phyloP scores from a whole-genome alignment of 164 flowering plant genomes.

The Vitis riparia region DNA sequence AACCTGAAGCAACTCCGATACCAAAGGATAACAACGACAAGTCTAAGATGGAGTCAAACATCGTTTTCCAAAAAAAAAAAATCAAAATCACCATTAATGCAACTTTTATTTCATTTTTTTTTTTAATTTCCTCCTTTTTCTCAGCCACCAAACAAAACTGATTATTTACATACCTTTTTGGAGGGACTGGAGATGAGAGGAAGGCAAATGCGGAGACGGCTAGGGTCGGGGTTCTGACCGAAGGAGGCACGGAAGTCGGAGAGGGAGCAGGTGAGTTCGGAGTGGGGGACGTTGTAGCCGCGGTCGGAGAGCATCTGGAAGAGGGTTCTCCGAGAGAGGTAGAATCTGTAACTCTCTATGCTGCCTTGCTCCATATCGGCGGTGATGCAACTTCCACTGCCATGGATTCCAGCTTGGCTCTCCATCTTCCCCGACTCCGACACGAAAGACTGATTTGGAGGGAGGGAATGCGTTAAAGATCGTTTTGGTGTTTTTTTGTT shows the following conservation, averaged over 20 bases:
- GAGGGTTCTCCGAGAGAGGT: slow-evolving; percentile 27
- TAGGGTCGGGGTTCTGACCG: slow-evolving; percentile 14
- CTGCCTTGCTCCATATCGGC: slow-evolving; percentile 10
- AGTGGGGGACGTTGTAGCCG: slow-evolving; percentile 22
- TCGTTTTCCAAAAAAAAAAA: background rate
- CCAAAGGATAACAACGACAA: too few species aligned
- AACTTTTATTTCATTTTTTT: background rate
- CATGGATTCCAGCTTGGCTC: background rate
- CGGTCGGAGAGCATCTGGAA: slow-evolving; percentile 38
- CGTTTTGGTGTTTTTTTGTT: too few species aligned
- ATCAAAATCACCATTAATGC: background rate
- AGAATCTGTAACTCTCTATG: slow-evolving; percentile 20
- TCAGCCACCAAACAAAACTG: background rate
- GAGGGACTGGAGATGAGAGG: slow-evolving; percentile 15
- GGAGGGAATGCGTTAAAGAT: too few species aligned
- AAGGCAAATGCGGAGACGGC: slow-evolving; percentile 18
- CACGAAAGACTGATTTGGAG: too few species aligned
- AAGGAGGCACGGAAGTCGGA: slow-evolving; percentile 20
- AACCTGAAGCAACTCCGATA: too few species aligned
- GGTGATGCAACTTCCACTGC: background rate
- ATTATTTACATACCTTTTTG: slow-evolving; percentile 19
- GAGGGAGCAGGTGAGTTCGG: slow-evolving; percentile 21
- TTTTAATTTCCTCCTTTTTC: background rate
- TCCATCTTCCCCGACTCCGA: too few species aligned
- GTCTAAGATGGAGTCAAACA: background rate